These are phyloP conservation scores for Penicillium arizonense DNA, from an alignment of 495 filamentous ascomycete species.

Conservation along the genomic window DNA sequence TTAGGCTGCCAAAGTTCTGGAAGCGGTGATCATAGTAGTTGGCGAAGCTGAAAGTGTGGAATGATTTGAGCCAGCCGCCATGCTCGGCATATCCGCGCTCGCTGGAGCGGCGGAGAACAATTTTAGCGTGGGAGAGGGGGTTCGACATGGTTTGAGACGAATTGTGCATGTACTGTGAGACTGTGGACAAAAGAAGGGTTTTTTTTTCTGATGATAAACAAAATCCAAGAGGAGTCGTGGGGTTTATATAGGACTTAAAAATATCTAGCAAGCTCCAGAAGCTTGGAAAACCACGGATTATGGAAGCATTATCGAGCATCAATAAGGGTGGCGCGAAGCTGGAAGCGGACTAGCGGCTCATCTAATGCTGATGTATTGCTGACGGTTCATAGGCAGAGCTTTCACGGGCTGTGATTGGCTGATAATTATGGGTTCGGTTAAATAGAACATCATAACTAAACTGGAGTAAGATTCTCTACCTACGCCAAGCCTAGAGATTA, in stretches of 20 bases:
- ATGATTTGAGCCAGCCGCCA: constrained; percentile 81
- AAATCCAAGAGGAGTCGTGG: background rate
- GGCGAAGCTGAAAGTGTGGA: constrained; percentile 81
- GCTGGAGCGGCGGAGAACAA: constrained; percentile 57
- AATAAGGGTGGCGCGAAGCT: constrained; percentile 2
- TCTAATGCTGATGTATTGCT: background rate
- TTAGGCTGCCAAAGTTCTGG: constrained; percentile 64
- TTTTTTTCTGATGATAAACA: background rate
- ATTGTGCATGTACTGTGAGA: background rate
- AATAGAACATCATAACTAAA: no score
- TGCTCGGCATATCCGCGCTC: constrained; percentile 72
- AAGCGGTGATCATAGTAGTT: constrained; percentile 66
- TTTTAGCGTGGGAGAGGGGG: constrained; percentile 59
- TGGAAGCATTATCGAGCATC: constrained; percentile 21
- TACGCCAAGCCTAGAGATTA: no score
- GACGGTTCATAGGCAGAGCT: no score
- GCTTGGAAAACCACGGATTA: constrained; percentile 17
- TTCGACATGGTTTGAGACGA: constrained; percentile 42
- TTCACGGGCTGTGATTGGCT: no score
- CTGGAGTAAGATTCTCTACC: no score
- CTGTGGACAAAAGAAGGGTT: background rate
- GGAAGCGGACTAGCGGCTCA: background rate
- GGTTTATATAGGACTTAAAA: constrained; percentile 7
- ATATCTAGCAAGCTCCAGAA: constrained; percentile 6
- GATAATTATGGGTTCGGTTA: no score